Conservation (phyloP, 2,329 filamentous ascomycete genomes). For the Magnaporthiopsis poae region DNA sequence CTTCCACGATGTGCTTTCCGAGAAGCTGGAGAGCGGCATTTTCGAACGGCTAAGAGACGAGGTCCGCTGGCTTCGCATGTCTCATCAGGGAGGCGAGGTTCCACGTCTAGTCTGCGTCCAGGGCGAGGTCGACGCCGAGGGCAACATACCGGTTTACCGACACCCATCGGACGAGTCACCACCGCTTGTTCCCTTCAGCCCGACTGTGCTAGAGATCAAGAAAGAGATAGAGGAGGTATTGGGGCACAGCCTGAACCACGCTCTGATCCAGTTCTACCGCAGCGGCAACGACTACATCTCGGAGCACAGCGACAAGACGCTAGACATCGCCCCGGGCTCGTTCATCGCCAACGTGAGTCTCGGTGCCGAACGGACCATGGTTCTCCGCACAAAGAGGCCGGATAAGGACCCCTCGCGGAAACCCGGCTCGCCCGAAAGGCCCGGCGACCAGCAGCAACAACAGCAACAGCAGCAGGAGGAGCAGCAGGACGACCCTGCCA, state of each 20-base stretch:
- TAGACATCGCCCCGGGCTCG: slow-evolving; percentile 73
- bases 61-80: slow-evolving; percentile 83
- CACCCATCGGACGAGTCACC: slow-evolving; percentile 86
- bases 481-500: slow-evolving; percentile 16
- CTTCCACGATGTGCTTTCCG: slow-evolving; percentile 58
- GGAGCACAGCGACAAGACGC: slow-evolving; percentile 92
- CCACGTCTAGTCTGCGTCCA: slow-evolving; percentile 86
- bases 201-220: slow-evolving; percentile 60
- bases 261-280: slow-evolving; percentile 87
- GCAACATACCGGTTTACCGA: slow-evolving; percentile 79
- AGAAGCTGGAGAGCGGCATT: slow-evolving; percentile 42
- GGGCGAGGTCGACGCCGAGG: slow-evolving; percentile 58
- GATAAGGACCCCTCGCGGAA: slow-evolving; percentile 29
- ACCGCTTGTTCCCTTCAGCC: slow-evolving; percentile 64
- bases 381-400: slow-evolving; percentile 69
- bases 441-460: slow-evolving; percentile 3
- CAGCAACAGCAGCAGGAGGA: too few relatives aligned
- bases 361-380: slow-evolving; percentile 85
- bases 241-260: slow-evolving; percentile 80
- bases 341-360: slow-evolving; percentile 88
- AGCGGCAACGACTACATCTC: slow-evolving; percentile 82
- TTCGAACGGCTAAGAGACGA: slow-evolving; percentile 66
- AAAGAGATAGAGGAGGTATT: slow-evolving; percentile 59
- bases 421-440: slow-evolving; percentile 7
- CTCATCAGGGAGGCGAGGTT: slow-evolving; percentile 81